Percentiles rank a stretch among this genome's conserved stretches.
phyloP scores from a whole-genome alignment of 2,329 filamentous ascomycete species.

The Bipolaris oryzae region DNA sequence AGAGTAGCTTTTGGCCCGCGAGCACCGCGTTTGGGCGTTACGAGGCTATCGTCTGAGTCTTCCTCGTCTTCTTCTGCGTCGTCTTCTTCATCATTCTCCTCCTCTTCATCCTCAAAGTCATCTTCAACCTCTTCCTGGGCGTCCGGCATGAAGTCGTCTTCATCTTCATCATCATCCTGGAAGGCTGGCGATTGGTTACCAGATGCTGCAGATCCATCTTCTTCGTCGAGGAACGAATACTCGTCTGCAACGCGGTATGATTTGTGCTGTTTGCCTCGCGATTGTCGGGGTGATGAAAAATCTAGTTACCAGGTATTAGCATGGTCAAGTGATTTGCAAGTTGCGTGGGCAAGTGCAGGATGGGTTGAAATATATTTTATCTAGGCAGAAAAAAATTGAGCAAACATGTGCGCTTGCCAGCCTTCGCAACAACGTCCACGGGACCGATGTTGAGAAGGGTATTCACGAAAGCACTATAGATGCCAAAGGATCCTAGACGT shows the following conservation, averaged over 20 bases:
- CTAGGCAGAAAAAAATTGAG: neutral
- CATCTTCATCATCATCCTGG: constrained; percentile 28
- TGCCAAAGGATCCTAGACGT: neutral
- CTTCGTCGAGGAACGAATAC: constrained; percentile 32
- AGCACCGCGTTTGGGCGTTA: constrained; percentile 8
- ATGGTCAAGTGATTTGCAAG: constrained; percentile 1
- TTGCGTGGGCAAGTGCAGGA: constrained; percentile 6
- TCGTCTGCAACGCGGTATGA: constrained; percentile 31
- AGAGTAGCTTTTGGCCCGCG: constrained; percentile 15
- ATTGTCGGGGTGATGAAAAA: constrained; percentile 26
- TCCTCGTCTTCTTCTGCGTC: constrained; percentile 23
- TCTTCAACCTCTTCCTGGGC: constrained; percentile 33
- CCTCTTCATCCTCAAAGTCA: constrained; percentile 30
- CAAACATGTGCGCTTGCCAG: neutral
- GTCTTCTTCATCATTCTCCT: constrained; percentile 47
- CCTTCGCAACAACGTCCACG: too few relatives aligned
- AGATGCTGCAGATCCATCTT: constrained; percentile 18
- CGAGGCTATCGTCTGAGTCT: constrained; percentile 22
- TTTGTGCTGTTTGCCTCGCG: constrained; percentile 26
- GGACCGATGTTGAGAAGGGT: neutral
- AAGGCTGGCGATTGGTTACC: constrained; percentile 13
- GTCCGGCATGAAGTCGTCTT: constrained; percentile 36
- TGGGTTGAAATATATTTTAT: neutral
- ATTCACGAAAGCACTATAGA: neutral
- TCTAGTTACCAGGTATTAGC: constrained; percentile 14